Evolutionary conservation across 225 moss, liverwort and hornwort species (phyloP), one percentile per base, ranked within the genome.

Genomic region (Neckera pumila): DNA sequence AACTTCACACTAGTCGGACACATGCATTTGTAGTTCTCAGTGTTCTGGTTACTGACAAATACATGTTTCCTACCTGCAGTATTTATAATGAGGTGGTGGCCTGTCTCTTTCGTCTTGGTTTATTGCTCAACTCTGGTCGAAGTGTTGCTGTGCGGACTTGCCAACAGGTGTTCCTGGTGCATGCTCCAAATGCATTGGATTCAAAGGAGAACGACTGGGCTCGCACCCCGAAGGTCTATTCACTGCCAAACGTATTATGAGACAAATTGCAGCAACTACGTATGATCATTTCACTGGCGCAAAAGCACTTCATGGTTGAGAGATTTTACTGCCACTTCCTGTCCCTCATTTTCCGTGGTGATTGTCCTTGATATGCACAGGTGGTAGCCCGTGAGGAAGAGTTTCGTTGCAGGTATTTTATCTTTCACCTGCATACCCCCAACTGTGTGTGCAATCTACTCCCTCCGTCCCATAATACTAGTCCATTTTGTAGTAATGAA

Each of bases 51-150:
- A 54, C 72, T 90, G 64, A 90, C 72, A 63, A 45, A 47, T 23
- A 57, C 79, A 30, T 47, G 74, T 75, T 76, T 79, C 49, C 60
- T 75, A 12, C 63, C 11, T 89, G 90, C 95, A 97, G 97, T 85
- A 97, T 97, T 85, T 96, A 97, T 81, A 96, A 97, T 90, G 95
- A 95, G 88, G 90, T 93, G 81, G 95, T 95, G 90, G 95, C 94
- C 60, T 96, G 91, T 87, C 80, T 95, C 75, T 91, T 94, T 87
- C 96, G 92, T 71, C 93, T 94, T 84, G 92, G 93, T 73, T 85
- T 93, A 80, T 85, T 97, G 77, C 86, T 97, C 54, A 94, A 92
- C 69, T 91, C 96, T 63, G 95, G 97, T 79, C 96, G 90, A 75
- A 90, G 87, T 91, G 94, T 91, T 69, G 97, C 96, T 82, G 91